Evolutionary conservation across 2,329 filamentous ascomycete species (phyloP).

Genomic region (Kalaharituber pfeilii): DNA sequence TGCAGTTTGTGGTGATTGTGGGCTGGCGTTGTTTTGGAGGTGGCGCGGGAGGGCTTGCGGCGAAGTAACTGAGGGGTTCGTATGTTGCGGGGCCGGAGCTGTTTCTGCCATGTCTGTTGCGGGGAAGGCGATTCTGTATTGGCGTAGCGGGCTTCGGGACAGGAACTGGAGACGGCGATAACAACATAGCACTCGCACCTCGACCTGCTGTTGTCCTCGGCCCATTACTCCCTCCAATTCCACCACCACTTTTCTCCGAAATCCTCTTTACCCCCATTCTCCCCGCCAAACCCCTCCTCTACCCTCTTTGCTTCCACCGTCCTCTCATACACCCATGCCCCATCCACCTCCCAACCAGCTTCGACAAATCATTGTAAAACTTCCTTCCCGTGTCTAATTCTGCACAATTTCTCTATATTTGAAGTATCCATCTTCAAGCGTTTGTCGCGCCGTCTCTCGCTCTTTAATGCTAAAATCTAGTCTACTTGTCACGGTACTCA

Average conservation of each 20-base stretch:
- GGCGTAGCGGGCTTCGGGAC: slow-evolving; percentile 14
- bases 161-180: slow-evolving; percentile 8
- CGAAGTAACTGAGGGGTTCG: no score
- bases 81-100: no score
- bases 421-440: slow-evolving; percentile 75
- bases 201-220: background rate
- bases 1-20: no score
- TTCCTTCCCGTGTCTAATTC: slow-evolving; percentile 81
- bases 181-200: background rate
- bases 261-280: slow-evolving; percentile 63
- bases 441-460: slow-evolving; percentile 71
- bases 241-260: slow-evolving; percentile 38
- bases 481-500: no score
- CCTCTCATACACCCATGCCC: no score
- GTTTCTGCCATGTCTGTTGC: no score
- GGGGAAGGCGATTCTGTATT: no score
- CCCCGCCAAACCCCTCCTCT: slow-evolving; percentile 61
- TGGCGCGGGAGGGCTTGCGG: no score
- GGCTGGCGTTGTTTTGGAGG: no score
- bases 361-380: slow-evolving; percentile 91
- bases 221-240: background rate
- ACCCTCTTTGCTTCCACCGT: no score
- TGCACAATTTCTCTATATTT: slow-evolving; percentile 93
- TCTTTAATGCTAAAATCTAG: no score
- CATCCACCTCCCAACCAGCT: slow-evolving; percentile 68